A percentile compares a stretch with the other conserved stretches of the same genome.
Evolutionary conservation across 192 early-diverging fungal species (phyloP).

Genomic region (Coemansia sp.): DNA sequence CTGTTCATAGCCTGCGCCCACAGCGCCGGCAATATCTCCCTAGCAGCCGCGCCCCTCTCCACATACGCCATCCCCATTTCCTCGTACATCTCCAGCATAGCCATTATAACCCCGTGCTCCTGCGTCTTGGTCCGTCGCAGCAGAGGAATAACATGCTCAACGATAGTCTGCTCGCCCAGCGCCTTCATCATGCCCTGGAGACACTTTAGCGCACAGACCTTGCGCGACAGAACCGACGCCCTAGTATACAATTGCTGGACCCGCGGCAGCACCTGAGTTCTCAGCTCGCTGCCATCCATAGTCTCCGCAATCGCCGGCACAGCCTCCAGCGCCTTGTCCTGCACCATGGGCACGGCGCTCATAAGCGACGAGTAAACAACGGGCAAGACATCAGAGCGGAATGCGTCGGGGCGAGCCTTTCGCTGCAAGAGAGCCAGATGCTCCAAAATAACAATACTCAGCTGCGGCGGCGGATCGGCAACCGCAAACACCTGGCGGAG

Average conservation of each 20-base stretch:
- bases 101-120: slow-evolving; percentile 75
- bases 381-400: slow-evolving; percentile 67
- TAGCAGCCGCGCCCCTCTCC: slow-evolving; percentile 73
- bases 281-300: slow-evolving; percentile 64
- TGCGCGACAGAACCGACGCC: slow-evolving; percentile 66
- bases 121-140: slow-evolving; percentile 71
- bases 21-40: slow-evolving; percentile 71
- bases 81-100: slow-evolving; percentile 76
- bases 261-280: slow-evolving; percentile 66
- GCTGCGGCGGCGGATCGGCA: slow-evolving; percentile 58
- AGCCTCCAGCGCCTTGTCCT: slow-evolving; percentile 66
- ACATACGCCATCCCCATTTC: slow-evolving; percentile 65
- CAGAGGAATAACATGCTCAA: slow-evolving; percentile 75
- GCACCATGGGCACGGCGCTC: slow-evolving; percentile 54
- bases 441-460: slow-evolving; percentile 64
- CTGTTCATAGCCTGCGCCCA: slow-evolving; percentile 75
- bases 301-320: slow-evolving; percentile 57
- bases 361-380: slow-evolving; percentile 68
- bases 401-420: slow-evolving; percentile 59
- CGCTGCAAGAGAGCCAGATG: slow-evolving; percentile 64
- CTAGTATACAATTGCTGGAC: slow-evolving; percentile 69
- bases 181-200: slow-evolving; percentile 67
- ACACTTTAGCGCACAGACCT: slow-evolving; percentile 67
- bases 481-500: slow-evolving; percentile 45
- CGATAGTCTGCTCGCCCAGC: slow-evolving; percentile 67